Evolutionary conservation across 2,329 filamentous ascomycete genomes (phyloP).

Genomic region (Fusarium siculi): DNA sequence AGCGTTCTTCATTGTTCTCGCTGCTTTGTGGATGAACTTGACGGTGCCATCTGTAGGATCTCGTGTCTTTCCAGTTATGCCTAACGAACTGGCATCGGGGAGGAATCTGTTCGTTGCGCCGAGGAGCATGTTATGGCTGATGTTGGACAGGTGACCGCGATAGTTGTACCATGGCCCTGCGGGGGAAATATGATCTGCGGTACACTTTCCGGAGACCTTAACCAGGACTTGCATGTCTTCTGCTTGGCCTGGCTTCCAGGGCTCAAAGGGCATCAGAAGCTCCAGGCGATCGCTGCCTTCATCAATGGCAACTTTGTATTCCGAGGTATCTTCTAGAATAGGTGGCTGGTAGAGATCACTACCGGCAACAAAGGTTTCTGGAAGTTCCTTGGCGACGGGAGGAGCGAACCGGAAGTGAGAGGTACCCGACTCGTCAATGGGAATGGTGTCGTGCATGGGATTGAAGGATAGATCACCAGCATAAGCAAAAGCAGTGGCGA

Average conservation of each 20-base stretch:
- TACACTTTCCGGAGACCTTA: constrained; percentile 97
- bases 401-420: background rate
- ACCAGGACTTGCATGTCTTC: constrained; percentile 72
- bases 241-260: constrained; percentile 65
- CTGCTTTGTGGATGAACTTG: constrained; percentile 17
- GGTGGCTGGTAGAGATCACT: background rate
- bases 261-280: constrained; percentile 38
- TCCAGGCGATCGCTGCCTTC: constrained; percentile 46
- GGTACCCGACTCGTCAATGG: constrained; percentile 67
- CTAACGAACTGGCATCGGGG: background rate
- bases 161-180: constrained; percentile 97
- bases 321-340: background rate
- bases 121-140: constrained; percentile 95
- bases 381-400: background rate
- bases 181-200: constrained; percentile 97
- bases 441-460: constrained; percentile 79
- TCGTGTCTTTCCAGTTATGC: background rate
- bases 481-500: constrained; percentile 95
- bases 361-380: background rate
- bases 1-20: background rate
- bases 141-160: constrained; percentile 98
- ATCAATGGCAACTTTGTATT: constrained; percentile 24
- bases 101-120: constrained; percentile 79
- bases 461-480: constrained; percentile 94
- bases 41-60: constrained; percentile 73